phyloP scores from a whole-genome alignment of 73 alveolate genomes.

The Stentor coeruleus region DNA sequence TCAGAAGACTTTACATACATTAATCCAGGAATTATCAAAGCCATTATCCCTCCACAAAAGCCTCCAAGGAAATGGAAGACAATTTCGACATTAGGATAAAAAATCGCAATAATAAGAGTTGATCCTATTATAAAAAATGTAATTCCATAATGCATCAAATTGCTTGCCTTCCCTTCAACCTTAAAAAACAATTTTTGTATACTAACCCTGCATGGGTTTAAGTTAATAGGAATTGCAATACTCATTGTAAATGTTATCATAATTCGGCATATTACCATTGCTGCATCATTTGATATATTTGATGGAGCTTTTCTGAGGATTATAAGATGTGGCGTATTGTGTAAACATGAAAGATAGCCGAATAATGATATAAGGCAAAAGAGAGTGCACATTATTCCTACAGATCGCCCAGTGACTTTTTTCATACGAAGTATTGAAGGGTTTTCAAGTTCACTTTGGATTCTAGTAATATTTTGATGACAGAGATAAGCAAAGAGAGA shows the following conservation, averaged over 20 bases:
- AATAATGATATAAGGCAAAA: constrained; percentile 37
- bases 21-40: neutral
- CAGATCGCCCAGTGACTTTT: constrained; percentile 43
- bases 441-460: constrained; percentile 38
- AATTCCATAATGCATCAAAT: neutral
- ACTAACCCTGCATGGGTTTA: constrained; percentile 9
- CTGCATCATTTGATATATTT: constrained; percentile 22
- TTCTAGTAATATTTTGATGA: constrained; percentile 32
- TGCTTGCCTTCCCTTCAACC: neutral
- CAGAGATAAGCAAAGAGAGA: constrained; percentile 45
- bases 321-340: constrained; percentile 32
- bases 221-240: neutral
- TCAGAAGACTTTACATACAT: neutral
- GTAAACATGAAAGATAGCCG: constrained; percentile 36
- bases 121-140: neutral
- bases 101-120: neutral
- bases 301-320: constrained; percentile 33
- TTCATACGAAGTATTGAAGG: constrained; percentile 37
- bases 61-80: neutral
- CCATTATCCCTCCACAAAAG: neutral
- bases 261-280: constrained; percentile 18
- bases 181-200: neutral
- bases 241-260: neutral
- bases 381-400: constrained; percentile 27
- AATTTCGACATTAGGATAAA: neutral